Conservation (phyloP, 2,329 filamentous ascomycete species). For the Byssoonygena ceratinophila region DNA sequence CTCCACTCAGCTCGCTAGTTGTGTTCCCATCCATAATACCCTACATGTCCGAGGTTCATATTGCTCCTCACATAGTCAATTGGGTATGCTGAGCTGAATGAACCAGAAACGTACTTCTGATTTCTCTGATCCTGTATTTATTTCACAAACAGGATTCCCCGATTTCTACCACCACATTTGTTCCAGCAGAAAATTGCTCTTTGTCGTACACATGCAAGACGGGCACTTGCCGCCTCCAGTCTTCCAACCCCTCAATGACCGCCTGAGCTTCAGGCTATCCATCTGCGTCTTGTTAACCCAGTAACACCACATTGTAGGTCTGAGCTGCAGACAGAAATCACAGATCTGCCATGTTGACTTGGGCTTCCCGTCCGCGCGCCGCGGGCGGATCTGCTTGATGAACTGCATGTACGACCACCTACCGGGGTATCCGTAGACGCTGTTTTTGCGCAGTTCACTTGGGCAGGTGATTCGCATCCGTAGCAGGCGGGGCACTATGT, state of each 20-base stretch:
- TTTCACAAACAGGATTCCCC: not conserved
- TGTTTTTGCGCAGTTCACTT: not conserved
- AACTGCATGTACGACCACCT: not conserved
- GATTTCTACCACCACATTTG: not conserved
- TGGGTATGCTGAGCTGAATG: too few species aligned
- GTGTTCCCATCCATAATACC: too few species aligned
- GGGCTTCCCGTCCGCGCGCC: not conserved
- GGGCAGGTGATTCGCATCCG: conserved; percentile 1
- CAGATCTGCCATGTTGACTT: not conserved
- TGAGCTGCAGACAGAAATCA: not conserved
- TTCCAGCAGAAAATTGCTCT: not conserved
- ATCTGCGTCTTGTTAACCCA: not conserved
- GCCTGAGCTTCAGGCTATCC: not conserved
- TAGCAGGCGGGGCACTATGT: not conserved
- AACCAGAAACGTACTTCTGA: too few species aligned
- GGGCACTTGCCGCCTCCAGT: not conserved
- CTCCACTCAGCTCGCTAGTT: too few species aligned
- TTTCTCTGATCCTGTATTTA: too few species aligned
- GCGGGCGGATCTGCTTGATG: not conserved
- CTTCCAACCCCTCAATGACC: not conserved
- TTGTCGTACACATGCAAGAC: not conserved
- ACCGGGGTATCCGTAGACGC: not conserved
- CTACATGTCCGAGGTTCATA: too few species aligned
- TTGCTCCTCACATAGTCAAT: too few species aligned
- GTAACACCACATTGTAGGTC: not conserved